Percentiles rank a stretch among this genome's conserved stretches.
These are phyloP conservation scores for Artomyces pyxidatus DNA, from an alignment of 768 basidiomycete species.

Conservation along the genomic window DNA sequence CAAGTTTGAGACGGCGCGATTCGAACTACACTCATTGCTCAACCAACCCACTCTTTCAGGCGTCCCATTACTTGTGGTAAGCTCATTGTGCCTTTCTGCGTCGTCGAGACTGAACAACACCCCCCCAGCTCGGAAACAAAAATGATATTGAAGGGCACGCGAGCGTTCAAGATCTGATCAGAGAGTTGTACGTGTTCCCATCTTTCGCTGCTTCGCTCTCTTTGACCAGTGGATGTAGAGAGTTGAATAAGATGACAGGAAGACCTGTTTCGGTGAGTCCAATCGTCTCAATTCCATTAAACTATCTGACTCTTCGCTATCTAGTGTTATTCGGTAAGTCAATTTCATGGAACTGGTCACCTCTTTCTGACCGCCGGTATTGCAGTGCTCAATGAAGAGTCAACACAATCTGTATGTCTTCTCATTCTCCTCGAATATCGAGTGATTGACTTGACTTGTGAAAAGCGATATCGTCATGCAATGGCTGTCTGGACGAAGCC, in stretches of 20 bases:
- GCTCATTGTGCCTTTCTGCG: conserved; percentile 21
- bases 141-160: conserved; percentile 77
- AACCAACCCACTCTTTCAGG: conserved; percentile 54
- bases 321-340: conserved; percentile 70
- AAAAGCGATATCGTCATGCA: conserved; percentile 77
- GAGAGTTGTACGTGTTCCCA: conserved; percentile 46
- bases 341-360: no score
- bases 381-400: conserved; percentile 92
- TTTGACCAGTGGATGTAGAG: conserved; percentile 28
- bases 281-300: not conserved
- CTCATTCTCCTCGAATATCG: no score
- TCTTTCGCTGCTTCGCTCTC: not conserved
- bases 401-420: conserved; percentile 84
- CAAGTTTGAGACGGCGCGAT: conserved; percentile 75
- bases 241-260: conserved; percentile 73
- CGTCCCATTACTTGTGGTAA: conserved; percentile 77
- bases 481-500: conserved; percentile 76
- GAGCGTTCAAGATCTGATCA: conserved; percentile 77
- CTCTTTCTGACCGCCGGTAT: no score
- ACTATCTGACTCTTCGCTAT: not conserved
- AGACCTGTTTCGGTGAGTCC: conserved; percentile 77
- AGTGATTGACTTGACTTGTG: no score
- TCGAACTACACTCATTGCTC: conserved; percentile 78
- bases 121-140: conserved; percentile 77
- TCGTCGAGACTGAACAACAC: not conserved